A percentile compares a stretch with the other conserved stretches of the same genome.
These are phyloP conservation scores for Diaporthe sp. DNA, from an alignment of 2,329 filamentous ascomycete species.

Conservation along the genomic window DNA sequence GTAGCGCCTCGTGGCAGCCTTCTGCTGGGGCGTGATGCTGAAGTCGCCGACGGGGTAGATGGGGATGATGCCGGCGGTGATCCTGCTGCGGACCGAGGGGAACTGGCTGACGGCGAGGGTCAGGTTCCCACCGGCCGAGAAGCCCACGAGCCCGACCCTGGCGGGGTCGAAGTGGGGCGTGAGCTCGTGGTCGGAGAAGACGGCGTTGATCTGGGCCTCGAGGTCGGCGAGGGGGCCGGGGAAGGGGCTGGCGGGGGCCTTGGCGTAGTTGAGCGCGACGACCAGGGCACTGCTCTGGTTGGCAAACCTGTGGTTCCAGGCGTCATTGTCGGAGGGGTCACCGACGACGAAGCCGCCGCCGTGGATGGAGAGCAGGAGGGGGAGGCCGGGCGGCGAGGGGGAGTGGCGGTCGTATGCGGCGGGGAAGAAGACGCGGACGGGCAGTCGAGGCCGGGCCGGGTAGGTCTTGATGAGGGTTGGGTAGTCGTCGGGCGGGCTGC, in stretches of 20 bases:
- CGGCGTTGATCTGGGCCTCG: constrained; percentile 52
- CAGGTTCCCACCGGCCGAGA: constrained; percentile 63
- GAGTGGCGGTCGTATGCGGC: constrained; percentile 40
- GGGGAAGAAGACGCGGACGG: constrained; percentile 52
- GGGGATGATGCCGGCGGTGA: constrained; percentile 49
- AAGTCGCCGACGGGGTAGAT: constrained; percentile 59
- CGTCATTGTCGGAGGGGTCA: constrained; percentile 55
- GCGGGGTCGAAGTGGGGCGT: constrained; percentile 52
- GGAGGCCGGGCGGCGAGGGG: constrained; percentile 42
- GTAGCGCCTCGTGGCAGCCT: constrained; percentile 47
- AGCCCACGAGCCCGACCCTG: constrained; percentile 57
- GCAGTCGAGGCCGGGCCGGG: constrained; percentile 24
- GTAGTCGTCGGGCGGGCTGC: neutral
- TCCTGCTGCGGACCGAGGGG: constrained; percentile 45
- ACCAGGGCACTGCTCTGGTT: constrained; percentile 53
- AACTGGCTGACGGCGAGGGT: constrained; percentile 53
- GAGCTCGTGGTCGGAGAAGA: constrained; percentile 55
- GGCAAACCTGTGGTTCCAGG: constrained; percentile 57
- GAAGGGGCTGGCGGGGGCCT: constrained; percentile 56
- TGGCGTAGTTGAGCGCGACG: constrained; percentile 61
- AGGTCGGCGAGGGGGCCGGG: constrained; percentile 57
- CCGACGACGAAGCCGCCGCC: constrained; percentile 61
- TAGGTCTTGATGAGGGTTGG: constrained; percentile 32
- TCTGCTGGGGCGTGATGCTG: constrained; percentile 42
- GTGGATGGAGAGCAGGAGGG: constrained; percentile 61